Evolutionary conservation across 257 asterid species (phyloP), one percentile per base, ranked within the genome.

Genomic region (Paulownia fortunei): DNA sequence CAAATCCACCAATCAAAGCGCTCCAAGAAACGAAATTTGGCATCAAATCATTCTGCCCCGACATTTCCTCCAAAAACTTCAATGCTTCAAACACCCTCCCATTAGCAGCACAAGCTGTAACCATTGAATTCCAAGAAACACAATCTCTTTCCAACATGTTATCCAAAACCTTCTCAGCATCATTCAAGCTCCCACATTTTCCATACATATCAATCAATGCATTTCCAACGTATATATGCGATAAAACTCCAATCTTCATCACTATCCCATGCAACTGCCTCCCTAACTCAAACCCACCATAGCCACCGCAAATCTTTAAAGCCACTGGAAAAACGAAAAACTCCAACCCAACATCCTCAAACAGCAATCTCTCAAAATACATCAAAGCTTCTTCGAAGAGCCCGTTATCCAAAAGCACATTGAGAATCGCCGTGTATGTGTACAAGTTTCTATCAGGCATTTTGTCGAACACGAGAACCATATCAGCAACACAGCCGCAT

Each of bases 171-270:
- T 47, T 84, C 82, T 66, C 86, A 0, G 94, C 95, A 37, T 92
- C 82, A 51, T 72, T 56, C 79, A 89, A 81, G 56, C 90, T 83
- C 74, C 87, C 87, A 67, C 93, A 90, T 82, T 89, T 92, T 0
- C 96, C 97, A 63, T 90, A 89, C 96, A 87, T 92, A 63, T 94
- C 97, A 47, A 94, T 87, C 85, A 94, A 73, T 16, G 93, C 90
- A 72, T 94, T 94, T 2, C 89, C 90, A 27, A 92, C 97, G 44
- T 92, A 92, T 39, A 82, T 54, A 79, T 92, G 92, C 5, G 85
- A 75, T 21, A 60, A 18, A 80, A 85, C 87, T 42, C 94, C 96
- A 5, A 71, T 72, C 84, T 90, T 92, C 36, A 72, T 46, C 19
- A 84, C 86, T 3, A 86, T 42, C 12, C 92, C 92, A 71, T 94